Evolutionary conservation across 805 yeast genomes (phyloP).

Genomic region (Zygotorulaspora florentina): DNA sequence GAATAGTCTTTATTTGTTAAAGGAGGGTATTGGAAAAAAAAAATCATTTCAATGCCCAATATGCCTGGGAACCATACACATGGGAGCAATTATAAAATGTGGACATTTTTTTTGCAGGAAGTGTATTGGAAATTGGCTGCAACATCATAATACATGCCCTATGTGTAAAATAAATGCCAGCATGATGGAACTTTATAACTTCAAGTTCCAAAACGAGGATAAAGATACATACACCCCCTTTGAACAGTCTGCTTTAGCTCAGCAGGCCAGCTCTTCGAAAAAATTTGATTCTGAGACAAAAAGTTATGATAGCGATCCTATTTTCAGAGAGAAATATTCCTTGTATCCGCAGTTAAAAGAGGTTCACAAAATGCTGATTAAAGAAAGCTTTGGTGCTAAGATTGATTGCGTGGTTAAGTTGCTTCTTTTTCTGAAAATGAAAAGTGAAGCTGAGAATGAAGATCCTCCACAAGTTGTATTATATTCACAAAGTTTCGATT

Average conservation of each 20-base stretch:
- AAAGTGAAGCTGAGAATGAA: slow-evolving; percentile 38
- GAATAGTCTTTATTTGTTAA: slow-evolving; percentile 37
- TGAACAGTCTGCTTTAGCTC: slow-evolving; percentile 4
- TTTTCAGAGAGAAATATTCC: slow-evolving; percentile 23
- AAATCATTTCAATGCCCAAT: slow-evolving; percentile 58
- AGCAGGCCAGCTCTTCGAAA: not conserved
- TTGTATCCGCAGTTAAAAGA: slow-evolving; percentile 36
- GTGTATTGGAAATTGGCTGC: slow-evolving; percentile 75
- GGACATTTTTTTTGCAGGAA: slow-evolving; percentile 88
- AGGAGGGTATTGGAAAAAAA: slow-evolving; percentile 28
- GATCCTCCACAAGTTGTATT: slow-evolving; percentile 68
- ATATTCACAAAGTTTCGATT: slow-evolving; percentile 85
- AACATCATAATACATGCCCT: slow-evolving; percentile 61
- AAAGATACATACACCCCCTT: not conserved
- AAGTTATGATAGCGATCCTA: not conserved
- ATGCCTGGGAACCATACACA: slow-evolving; percentile 63
- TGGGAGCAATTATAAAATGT: slow-evolving; percentile 82
- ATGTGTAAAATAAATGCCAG: slow-evolving; percentile 61
- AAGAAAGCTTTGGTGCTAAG: slow-evolving; percentile 71
- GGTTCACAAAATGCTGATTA: slow-evolving; percentile 43
- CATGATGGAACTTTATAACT: slow-evolving; percentile 57
- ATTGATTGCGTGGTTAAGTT: slow-evolving; percentile 78
- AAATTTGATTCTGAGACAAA: not conserved
- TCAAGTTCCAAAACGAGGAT: slow-evolving; percentile 44
- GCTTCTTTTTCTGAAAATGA: slow-evolving; percentile 54